Evolutionary conservation across 306 rosid genomes (phyloP).

Genomic region (Clitoria ternatea): DNA sequence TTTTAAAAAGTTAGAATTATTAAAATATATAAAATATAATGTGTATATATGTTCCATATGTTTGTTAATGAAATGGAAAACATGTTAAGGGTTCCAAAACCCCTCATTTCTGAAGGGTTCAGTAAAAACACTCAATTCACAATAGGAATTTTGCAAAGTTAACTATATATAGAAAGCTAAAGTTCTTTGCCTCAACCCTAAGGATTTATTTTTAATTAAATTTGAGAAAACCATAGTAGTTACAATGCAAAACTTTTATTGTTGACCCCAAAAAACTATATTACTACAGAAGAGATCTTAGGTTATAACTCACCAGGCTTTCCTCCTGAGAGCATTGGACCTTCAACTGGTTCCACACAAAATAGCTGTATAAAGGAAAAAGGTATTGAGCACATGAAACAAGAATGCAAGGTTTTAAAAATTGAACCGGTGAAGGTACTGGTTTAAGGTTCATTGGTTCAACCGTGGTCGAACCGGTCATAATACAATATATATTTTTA

Average conservation of each 20-base stretch:
- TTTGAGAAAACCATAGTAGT: not conserved
- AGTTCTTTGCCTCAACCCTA: not conserved
- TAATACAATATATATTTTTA: too few relatives aligned
- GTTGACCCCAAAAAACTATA: not conserved
- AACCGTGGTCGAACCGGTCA: too few relatives aligned
- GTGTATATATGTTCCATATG: too few relatives aligned
- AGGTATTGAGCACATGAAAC: slow-evolving; percentile 8
- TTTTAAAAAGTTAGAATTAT: too few relatives aligned
- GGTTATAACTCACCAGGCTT: slow-evolving; percentile 61
- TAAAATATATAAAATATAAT: too few relatives aligned
- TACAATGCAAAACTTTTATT: slow-evolving; percentile 8
- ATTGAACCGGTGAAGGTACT: too few relatives aligned
- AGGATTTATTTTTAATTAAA: not conserved
- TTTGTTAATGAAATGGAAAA: too few relatives aligned
- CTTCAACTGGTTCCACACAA: slow-evolving; percentile 80
- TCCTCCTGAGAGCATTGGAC: slow-evolving; percentile 80
- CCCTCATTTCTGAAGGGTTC: too few relatives aligned
- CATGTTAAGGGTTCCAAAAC: too few relatives aligned
- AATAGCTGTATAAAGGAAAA: slow-evolving; percentile 39
- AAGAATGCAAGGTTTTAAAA: too few relatives aligned
- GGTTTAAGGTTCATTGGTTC: too few relatives aligned
- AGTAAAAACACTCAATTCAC: slow-evolving; percentile 43
- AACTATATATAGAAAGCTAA: slow-evolving; percentile 6
- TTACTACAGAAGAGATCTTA: not conserved
- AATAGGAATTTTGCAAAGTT: slow-evolving; percentile 6